Evolutionary conservation across 2,329 filamentous ascomycete genomes (phyloP), one percentile per base, ranked within the genome.

Genomic region (Tolypocladium endophyticum): DNA sequence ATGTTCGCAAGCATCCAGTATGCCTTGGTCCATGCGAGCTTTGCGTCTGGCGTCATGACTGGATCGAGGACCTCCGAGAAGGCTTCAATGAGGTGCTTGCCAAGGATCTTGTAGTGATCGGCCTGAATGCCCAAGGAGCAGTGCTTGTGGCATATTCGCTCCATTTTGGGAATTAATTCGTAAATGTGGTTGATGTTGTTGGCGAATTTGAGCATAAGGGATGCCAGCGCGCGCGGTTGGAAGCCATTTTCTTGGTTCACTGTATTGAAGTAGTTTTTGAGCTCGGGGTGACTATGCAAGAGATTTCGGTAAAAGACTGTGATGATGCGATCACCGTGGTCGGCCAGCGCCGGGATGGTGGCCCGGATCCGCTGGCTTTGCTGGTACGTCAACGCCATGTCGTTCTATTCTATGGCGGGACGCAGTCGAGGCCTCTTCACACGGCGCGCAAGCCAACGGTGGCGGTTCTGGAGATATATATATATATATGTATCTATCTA

Each of bases 1-100:
- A 91, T 82, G 70, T 86, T 81, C 33, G 88, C 88, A 30, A 92
- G 81, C 66, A 90, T 79, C 81, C 82, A 86, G 74, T 91, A 92
- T 1, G 88, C 88, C 57, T 83, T 82, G 7, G 74, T 80, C 88
- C 88, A 92, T 11, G 88, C 88, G 16, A 82, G 78, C 58, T 83
- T 78, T 36, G 88, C 79, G 25, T 86, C 81, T 0, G 80, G 75
- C 1, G 87, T 90, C 74, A 88, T 83, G 28, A 81, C 64, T 1
- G 80, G 79, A 4, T 87, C 87, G 1, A 92, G 80, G 0, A 91
- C 82, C 52, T 83, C 77, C 30, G 77, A 79, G 73, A 92, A 88
- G 1, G 88, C 85, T 33, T 79, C 78, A 52, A 92, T 77, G 16
- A 92, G 79, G 68, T 88, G 85, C 67, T 83, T 83, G 59, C 85